Evolutionary conservation across 164 flowering plant genomes (phyloP).

Genomic region (Stephania cephalantha): DNA sequence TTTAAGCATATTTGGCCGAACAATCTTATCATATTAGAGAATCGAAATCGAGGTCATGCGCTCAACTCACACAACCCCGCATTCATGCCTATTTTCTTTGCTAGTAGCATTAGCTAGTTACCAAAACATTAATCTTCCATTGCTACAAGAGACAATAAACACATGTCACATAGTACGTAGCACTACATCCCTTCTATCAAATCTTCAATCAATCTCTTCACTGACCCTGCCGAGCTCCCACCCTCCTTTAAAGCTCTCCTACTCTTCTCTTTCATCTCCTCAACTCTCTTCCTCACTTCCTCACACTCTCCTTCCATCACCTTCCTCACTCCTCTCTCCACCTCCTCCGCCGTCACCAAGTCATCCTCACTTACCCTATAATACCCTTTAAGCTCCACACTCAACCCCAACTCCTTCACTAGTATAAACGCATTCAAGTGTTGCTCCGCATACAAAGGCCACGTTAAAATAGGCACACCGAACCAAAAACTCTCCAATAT

Average conservation of each 20-base stretch:
- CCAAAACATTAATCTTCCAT: too few species aligned
- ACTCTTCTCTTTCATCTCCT: constrained; percentile 5
- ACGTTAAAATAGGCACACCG: constrained; percentile 33
- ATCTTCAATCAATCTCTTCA: constrained; percentile 2
- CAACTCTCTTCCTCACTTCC: constrained; percentile 7
- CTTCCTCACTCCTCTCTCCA: constrained; percentile 20
- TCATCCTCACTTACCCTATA: constrained; percentile 4
- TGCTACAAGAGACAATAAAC: too few species aligned
- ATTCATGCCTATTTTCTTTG: too few species aligned
- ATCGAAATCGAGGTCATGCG: too few species aligned
- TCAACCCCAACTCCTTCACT: constrained; percentile 30
- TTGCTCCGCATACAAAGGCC: constrained; percentile 40
- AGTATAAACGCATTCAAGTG: constrained; percentile 32
- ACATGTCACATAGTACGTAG: too few species aligned
- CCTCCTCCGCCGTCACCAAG: constrained; percentile 18
- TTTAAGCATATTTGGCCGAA: too few species aligned
- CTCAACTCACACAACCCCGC: too few species aligned
- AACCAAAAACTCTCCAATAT: constrained; percentile 36
- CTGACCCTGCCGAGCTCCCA: constrained; percentile 2
- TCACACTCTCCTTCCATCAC: constrained; percentile 16
- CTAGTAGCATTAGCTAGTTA: too few species aligned
- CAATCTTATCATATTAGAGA: too few species aligned
- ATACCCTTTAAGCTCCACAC: constrained; percentile 27
- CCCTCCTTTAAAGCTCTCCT: constrained; percentile 6
- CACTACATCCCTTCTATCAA: background rate